These are phyloP conservation scores for Monosporascus ibericus DNA, from an alignment of 2,329 filamentous ascomycete genomes.

Conservation along the genomic window DNA sequence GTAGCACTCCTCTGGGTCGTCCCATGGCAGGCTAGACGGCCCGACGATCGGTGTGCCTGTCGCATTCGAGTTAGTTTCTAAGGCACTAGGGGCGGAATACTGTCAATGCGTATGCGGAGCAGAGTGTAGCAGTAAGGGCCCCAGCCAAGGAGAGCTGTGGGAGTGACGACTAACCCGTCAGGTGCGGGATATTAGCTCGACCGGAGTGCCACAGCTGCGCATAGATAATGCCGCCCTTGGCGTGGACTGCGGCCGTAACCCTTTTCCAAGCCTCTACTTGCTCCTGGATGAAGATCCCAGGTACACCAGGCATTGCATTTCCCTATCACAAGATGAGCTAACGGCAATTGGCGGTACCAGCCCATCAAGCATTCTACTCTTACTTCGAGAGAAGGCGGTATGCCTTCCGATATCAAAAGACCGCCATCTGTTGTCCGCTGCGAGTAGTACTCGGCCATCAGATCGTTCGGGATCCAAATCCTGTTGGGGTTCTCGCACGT, in stretches of 20 bases:
- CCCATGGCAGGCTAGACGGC: neutral
- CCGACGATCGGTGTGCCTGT: neutral
- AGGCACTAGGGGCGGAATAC: neutral
- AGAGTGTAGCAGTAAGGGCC: too few species aligned
- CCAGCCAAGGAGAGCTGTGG: too few species aligned
- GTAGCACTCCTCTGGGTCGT: neutral
- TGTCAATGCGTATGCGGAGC: neutral
- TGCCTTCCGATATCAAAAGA: conserved; percentile 37
- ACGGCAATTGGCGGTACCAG: neutral
- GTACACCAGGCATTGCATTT: conserved; percentile 34
- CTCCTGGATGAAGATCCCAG: conserved; percentile 47
- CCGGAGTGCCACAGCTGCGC: conserved; percentile 57
- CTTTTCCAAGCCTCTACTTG: conserved; percentile 52
- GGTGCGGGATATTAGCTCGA: conserved; percentile 26
- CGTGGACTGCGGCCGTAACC: conserved; percentile 53
- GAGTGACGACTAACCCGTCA: conserved; percentile 5
- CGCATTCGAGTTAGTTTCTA: neutral
- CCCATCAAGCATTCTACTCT: conserved; percentile 12
- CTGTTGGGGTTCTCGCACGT: conserved; percentile 43
- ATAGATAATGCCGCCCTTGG: conserved; percentile 51
- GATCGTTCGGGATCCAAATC: conserved; percentile 39
- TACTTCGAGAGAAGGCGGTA: conserved; percentile 38
- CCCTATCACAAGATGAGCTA: neutral
- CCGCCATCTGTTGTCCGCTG: conserved; percentile 36
- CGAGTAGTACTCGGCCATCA: conserved; percentile 34